A percentile compares a stretch with the other conserved stretches of the same genome.
Conservation (phyloP, 768 basidiomycete genomes). For the Agrocybe praecox region DNA sequence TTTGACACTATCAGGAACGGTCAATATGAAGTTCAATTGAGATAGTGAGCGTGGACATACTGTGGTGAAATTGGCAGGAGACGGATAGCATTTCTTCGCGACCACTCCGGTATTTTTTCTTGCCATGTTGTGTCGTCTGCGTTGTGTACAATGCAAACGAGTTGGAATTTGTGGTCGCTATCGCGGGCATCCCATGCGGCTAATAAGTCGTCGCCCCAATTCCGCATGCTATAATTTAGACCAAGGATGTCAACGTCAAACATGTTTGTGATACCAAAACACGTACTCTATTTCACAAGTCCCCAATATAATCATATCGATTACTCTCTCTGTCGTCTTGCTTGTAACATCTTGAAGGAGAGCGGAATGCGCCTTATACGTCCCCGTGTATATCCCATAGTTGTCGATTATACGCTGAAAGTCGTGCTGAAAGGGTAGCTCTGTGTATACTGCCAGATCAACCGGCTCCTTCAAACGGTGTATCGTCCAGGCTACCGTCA, state of each 20-base stretch:
- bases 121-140: slow-evolving; percentile 2
- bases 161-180: slow-evolving; percentile 3
- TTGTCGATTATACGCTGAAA: slow-evolving; percentile 5
- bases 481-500: slow-evolving; percentile 8
- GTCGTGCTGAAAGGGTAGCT: slow-evolving; percentile 1
- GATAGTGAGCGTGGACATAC: not conserved
- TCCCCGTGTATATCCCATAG: slow-evolving; percentile 1
- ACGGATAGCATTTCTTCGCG: slow-evolving; percentile 5
- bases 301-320: slow-evolving; percentile 5
- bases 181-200: slow-evolving; percentile 7
- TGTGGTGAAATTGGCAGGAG: slow-evolving; percentile 8
- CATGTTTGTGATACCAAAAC: not conserved
- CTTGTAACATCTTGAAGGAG: not conserved
- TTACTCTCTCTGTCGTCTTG: not conserved
- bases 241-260: not conserved
- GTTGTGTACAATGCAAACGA: slow-evolving; percentile 8
- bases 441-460: not conserved
- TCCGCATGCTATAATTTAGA: not conserved
- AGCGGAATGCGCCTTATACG: not conserved
- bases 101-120: slow-evolving; percentile 3
- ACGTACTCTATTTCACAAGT: slow-evolving; percentile 10
- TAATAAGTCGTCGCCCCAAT: slow-evolving; percentile 1
- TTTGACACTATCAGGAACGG: not conserved
- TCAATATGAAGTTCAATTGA: too few species aligned
- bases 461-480: slow-evolving; percentile 5